phyloP scores from a whole-genome alignment of 371 early-diverging fungal species.

The Saksenaea oblongispora region DNA sequence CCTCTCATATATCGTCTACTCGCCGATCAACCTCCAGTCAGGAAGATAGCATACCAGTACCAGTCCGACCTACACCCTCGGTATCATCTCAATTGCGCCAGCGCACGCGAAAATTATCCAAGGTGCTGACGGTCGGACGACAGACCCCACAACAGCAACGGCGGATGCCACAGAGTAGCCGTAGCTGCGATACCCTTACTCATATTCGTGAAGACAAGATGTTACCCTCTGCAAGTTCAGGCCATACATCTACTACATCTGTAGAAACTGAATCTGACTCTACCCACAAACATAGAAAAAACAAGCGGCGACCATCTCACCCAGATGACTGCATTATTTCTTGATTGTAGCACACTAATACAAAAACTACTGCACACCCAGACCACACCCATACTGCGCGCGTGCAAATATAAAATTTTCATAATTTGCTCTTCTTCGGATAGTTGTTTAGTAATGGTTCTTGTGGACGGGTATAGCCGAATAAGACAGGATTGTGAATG shows the following conservation, averaged over 20 bases:
- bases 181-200: constrained; percentile 17
- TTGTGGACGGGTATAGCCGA: constrained; percentile 23
- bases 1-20: neutral
- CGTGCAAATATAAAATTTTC: neutral
- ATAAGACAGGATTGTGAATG: constrained; percentile 34
- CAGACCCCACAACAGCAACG: neutral
- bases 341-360: constrained; percentile 9
- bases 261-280: neutral
- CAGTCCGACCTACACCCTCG: constrained; percentile 25
- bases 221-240: neutral
- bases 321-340: constrained; percentile 31
- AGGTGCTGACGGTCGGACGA: constrained; percentile 17
- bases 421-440: constrained; percentile 4
- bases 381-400: neutral
- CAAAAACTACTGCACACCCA: neutral
- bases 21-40: neutral
- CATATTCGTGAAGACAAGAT: constrained; percentile 17
- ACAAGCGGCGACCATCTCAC: constrained; percentile 13
- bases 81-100: constrained; percentile 40
- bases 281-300: neutral
- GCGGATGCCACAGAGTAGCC: constrained; percentile 21
- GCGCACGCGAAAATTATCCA: constrained; percentile 32
- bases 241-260: neutral
- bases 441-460: constrained; percentile 10
- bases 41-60: constrained; percentile 3